A percentile compares a stretch with the other conserved stretches of the same genome.
phyloP scores from a whole-genome alignment of 177 flowering plant species.

The Vitis hybrid region DNA sequence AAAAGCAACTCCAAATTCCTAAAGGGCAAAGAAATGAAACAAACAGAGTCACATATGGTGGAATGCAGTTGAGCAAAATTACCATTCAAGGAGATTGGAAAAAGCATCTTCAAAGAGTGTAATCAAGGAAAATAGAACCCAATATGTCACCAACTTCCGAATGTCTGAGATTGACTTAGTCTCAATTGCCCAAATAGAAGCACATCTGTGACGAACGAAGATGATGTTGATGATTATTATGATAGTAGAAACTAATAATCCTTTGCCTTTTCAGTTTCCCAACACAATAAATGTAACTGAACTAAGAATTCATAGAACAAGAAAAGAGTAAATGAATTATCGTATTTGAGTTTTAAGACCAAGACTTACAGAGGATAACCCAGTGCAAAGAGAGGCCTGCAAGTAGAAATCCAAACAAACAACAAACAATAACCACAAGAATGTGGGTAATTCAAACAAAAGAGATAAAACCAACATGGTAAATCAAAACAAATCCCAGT shows the following conservation, averaged over 20 bases:
- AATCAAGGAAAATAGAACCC: slow-evolving; percentile 28
- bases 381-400: slow-evolving; percentile 22
- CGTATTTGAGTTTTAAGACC: background rate
- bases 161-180: slow-evolving; percentile 13
- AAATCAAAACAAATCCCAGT: too few species aligned
- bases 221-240: background rate
- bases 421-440: background rate
- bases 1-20: too few species aligned
- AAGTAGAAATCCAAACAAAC: background rate
- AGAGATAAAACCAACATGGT: background rate
- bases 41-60: background rate
- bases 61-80: background rate
- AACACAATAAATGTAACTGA: background rate
- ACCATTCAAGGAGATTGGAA: slow-evolving; percentile 22
- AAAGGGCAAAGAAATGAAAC: background rate
- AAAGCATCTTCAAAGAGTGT: slow-evolving; percentile 30
- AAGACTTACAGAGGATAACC: slow-evolving; percentile 23
- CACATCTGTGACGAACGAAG: slow-evolving; percentile 20
- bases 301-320: background rate
- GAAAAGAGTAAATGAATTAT: background rate
- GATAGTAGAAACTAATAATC: background rate
- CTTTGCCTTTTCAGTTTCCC: too few species aligned
- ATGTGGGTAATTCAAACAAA: too few species aligned
- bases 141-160: slow-evolving; percentile 28
- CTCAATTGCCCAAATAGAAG: slow-evolving; percentile 37